Conservation (phyloP, 768 basidiomycete genomes). For the Kwoniella newhampshirensis region DNA sequence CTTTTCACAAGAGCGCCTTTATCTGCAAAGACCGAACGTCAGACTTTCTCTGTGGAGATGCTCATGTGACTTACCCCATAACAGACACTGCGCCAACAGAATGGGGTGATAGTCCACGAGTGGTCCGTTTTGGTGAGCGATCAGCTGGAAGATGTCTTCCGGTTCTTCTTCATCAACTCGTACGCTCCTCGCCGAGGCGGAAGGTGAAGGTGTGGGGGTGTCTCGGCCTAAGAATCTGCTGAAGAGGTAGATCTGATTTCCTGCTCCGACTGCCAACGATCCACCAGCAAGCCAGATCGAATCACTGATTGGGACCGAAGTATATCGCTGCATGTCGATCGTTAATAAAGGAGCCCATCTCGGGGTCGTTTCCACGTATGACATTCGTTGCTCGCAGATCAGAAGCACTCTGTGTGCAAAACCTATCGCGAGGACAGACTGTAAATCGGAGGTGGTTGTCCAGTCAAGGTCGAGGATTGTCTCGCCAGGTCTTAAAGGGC, state of each 20-base stretch:
- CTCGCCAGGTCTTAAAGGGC: constrained; percentile 27
- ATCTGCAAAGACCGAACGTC: constrained; percentile 56
- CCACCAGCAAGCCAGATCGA: constrained; percentile 89
- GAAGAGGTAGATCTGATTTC: constrained; percentile 79
- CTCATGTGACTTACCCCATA: constrained; percentile 71
- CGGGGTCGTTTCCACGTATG: constrained; percentile 78
- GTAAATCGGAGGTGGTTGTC: constrained; percentile 84
- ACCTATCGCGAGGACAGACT: constrained; percentile 88
- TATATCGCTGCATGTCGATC: constrained; percentile 70
- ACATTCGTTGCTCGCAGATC: constrained; percentile 90
- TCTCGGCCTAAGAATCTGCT: constrained; percentile 55
- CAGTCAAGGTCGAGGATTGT: constrained; percentile 78
- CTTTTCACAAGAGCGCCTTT: constrained; percentile 82
- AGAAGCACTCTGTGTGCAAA: constrained; percentile 75
- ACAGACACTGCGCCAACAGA: constrained; percentile 82
- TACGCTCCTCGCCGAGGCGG: constrained; percentile 25
- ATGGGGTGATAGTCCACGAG: constrained; percentile 90
- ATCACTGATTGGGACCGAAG: constrained; percentile 76
- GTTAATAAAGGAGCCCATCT: constrained; percentile 62
- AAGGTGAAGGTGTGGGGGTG: constrained; percentile 23
- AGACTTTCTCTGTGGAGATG: too few species aligned
- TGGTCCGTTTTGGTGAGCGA: constrained; percentile 79
- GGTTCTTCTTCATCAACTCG: constrained; percentile 32
- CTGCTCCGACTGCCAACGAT: constrained; percentile 74
- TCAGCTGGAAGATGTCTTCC: constrained; percentile 73